Evolutionary conservation across 768 basidiomycete genomes (phyloP), one percentile per base, ranked within the genome.

Genomic region (Cantharellus anzutake): DNA sequence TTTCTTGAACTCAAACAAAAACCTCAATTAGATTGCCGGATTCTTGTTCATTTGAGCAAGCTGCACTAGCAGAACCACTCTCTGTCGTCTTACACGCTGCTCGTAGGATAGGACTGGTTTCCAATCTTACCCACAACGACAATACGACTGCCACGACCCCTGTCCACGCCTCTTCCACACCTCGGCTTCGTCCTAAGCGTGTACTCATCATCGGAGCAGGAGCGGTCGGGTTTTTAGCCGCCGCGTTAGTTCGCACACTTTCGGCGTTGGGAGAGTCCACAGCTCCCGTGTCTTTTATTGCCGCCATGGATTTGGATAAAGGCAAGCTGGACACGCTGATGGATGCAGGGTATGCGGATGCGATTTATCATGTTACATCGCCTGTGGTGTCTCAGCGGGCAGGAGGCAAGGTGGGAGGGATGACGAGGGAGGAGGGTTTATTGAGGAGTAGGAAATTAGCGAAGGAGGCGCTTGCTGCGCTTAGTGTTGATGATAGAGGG

Each of bases 171-270:
- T 34, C 57, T 16, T 40, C 58, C 20, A 16, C 35, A 29, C 68
- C 62, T 51, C 70, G 74, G 60, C 60, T 64, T 41, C 56, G 56
- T 41, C 14, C 34, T 37, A 38, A 40, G 42, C 53, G 80, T 57
- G 81, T 94, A 52, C 82, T 96, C 63, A 84, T 97, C 58, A 84
- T 91, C 63, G 94, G 94, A 59, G 87, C 85, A 20, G 94, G 94
- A 56, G 81, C 94, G 4, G 94, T 98, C 69, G 94, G 94, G 57
- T 78, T 96, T 42, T 81, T 97, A 48, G 87, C 87, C 0, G 87
- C 85, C 67, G 78, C 86, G 2, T 78, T 94, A 60, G 52, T 37
- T 37, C 52, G 52, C 11, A 55, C 52, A 7, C 52, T 55, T 37
- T 55, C 52, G 11, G 52, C 64, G 14, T 37, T 11, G 11, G 52